Conservation (phyloP, 2,329 filamentous ascomycete genomes). For the Clonostachys sp. region DNA sequence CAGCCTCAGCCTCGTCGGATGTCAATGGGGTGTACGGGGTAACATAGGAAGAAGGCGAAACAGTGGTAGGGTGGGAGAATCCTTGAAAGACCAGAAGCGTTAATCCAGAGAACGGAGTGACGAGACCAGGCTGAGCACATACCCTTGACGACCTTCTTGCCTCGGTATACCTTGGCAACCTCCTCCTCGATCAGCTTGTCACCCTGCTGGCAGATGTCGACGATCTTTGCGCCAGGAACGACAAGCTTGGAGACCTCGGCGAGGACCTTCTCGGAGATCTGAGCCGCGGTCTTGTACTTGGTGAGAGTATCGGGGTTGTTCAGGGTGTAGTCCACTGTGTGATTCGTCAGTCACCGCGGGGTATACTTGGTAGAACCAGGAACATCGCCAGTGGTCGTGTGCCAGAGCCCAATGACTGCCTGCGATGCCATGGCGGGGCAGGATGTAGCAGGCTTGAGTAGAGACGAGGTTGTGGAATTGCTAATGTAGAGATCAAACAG, state of each 20-base stretch:
- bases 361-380: no score
- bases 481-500: background rate
- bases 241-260: slow-evolving; percentile 73
- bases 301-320: slow-evolving; percentile 92
- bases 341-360: no score
- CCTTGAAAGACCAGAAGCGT: slow-evolving; percentile 38
- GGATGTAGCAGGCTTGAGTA: no score
- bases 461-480: no score
- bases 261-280: slow-evolving; percentile 94
- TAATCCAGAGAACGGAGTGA: background rate
- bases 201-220: slow-evolving; percentile 91
- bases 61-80: slow-evolving; percentile 88
- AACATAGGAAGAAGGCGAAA: slow-evolving; percentile 90
- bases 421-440: no score
- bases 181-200: slow-evolving; percentile 95
- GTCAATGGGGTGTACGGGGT: slow-evolving; percentile 94
- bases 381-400: no score
- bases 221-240: slow-evolving; percentile 83
- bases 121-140: slow-evolving; percentile 16
- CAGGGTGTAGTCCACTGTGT: slow-evolving; percentile 71
- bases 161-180: slow-evolving; percentile 92
- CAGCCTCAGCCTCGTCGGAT: slow-evolving; percentile 81
- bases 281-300: slow-evolving; percentile 96
- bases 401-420: no score
- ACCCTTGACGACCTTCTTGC: slow-evolving; percentile 96